Evolutionary conservation across 2,329 filamentous ascomycete genomes (phyloP), one percentile per base, ranked within the genome.

Genomic region (Alternaria gansuensis): DNA sequence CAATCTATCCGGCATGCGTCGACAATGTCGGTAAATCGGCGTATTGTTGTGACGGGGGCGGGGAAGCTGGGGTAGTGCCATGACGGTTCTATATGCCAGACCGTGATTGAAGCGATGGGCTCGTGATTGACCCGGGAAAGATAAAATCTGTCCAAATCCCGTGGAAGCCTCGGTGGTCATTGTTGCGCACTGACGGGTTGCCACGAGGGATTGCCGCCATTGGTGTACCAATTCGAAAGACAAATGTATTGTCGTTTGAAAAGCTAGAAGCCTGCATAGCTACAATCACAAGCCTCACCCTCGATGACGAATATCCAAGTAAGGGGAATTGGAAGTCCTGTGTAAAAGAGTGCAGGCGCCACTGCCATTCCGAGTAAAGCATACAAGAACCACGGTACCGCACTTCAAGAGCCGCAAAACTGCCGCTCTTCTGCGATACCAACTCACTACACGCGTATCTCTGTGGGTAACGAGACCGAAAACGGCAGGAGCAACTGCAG

Each of bases 21-120:
- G 34, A 33, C 34, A 10, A 26, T 48, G 51, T 37, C 67, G 67
- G 67, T 8, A 39, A 45, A 51, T 66, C 67, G 67, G 67, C 55
- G 9, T 29, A 68, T 53, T 34, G 41, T 39, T 54, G 13, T 14
- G 40, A 64, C 64, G 21, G 65, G 53, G 41, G 60, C 39, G 60
- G 50, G 60, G 53, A 66, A 55, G 34, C 52, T 45, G 60, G 57
- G 57, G 54, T 57, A 37, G 23, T 43, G 40, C 31, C 40, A 28
- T 43, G 33, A 14, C 13, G 26, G 10, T 37, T 23, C 49, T 11
- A 11, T 23, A 24, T 37, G 17, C 34, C 49, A 24, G 50, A 17
- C n/a, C 36, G 21, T 49, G 53, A 55, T 43, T 29, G 39, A 24
- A 17, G 29, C 48, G 40, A 41, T 21, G 34, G 14, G 10, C 17